These are phyloP conservation scores for Salix caprea DNA, from an alignment of 345 rosid species.

Conservation along the genomic window DNA sequence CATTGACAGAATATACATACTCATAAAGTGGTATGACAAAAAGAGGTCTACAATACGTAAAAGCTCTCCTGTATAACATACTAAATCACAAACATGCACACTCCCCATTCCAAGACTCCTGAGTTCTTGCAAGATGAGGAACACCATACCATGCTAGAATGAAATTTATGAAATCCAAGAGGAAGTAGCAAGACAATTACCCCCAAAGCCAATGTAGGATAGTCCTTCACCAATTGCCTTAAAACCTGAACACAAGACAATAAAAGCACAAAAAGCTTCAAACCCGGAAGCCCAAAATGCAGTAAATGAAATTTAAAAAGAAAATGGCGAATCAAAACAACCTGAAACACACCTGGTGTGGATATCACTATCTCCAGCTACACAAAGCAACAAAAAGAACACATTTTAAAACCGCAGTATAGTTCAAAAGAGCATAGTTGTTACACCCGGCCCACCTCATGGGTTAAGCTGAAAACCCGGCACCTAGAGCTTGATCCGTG, in stretches of 20 bases:
- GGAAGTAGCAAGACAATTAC: conserved; percentile 25
- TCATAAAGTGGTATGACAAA: background rate
- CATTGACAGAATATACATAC: background rate
- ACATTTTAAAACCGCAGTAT: background rate
- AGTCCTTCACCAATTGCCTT: conserved; percentile 28
- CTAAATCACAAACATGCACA: background rate
- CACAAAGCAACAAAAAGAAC: conserved; percentile 14
- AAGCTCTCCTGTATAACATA: background rate
- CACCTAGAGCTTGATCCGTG: too few species aligned
- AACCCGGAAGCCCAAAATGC: background rate
- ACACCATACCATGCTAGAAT: background rate
- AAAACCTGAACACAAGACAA: conserved; percentile 32
- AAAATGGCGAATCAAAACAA: conserved; percentile 11
- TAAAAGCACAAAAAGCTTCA: background rate
- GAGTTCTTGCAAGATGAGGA: background rate
- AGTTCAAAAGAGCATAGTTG: too few species aligned
- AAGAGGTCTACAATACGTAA: background rate
- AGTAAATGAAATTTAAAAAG: background rate
- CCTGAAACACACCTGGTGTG: conserved; percentile 61
- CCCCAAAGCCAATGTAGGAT: conserved; percentile 46
- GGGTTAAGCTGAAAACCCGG: too few species aligned
- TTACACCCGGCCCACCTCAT: too few species aligned
- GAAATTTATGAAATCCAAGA: background rate
- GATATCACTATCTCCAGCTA: conserved; percentile 58
- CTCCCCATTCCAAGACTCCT: background rate